These are phyloP conservation scores for Alternaria sp. DNA, from an alignment of 2,329 filamentous ascomycete species.

Conservation along the genomic window DNA sequence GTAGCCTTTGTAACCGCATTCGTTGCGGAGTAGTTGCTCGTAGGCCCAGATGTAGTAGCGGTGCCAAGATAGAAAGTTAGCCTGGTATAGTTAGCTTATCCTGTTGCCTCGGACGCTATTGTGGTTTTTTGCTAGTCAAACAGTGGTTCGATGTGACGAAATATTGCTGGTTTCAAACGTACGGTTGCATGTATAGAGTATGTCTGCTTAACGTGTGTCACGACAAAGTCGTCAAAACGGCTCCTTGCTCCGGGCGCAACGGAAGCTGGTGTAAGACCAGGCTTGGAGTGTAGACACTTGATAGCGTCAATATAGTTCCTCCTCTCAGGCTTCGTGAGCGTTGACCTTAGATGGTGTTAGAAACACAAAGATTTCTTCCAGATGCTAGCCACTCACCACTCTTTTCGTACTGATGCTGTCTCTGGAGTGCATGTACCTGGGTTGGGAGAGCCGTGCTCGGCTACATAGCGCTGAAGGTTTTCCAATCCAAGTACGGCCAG, in stretches of 20 bases:
- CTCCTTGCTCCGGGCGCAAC: constrained; percentile 33
- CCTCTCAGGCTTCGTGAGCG: constrained; percentile 24
- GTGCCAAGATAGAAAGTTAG: constrained; percentile 48
- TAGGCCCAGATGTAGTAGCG: constrained; percentile 51
- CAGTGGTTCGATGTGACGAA: not conserved
- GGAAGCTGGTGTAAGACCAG: constrained; percentile 26
- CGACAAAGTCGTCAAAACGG: constrained; percentile 43
- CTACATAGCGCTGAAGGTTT: not conserved
- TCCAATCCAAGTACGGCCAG: not conserved
- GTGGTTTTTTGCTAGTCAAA: too few species aligned
- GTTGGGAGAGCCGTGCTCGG: not conserved
- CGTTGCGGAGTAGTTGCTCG: constrained; percentile 49
- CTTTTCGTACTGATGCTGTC: not conserved
- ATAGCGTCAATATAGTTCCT: constrained; percentile 41
- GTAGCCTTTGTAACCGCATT: constrained; percentile 51
- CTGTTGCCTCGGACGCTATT: not conserved
- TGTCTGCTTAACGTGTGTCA: constrained; percentile 40
- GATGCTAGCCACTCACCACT: not conserved
- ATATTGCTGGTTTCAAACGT: constrained; percentile 13
- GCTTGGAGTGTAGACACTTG: constrained; percentile 34
- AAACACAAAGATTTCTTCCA: accelerated
- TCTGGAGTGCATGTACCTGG: not conserved
- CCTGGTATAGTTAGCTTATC: constrained; percentile 11
- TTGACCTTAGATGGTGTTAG: constrained; percentile 12
- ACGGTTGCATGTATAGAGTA: constrained; percentile 37